Percentiles rank a stretch among this genome's conserved stretches.
Evolutionary conservation across 2,329 filamentous ascomycete species (phyloP).

Genomic region (Xylariaceae sp.): DNA sequence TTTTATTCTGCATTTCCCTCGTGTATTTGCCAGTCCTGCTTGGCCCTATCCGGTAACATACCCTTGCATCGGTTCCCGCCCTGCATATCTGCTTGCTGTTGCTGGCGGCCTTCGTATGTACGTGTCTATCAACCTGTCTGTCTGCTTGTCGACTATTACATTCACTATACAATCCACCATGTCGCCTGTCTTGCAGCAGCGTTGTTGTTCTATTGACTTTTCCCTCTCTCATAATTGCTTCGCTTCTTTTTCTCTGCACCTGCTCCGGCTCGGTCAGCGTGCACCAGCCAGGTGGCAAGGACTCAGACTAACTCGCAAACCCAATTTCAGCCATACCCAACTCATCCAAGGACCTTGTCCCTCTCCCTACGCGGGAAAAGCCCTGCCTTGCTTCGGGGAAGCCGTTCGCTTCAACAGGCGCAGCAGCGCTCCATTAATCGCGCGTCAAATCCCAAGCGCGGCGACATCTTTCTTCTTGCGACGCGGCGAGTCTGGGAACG

Average conservation of each 20-base stretch:
- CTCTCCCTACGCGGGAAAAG: slow-evolving; percentile 14
- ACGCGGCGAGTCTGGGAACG: neutral
- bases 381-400: slow-evolving; percentile 16
- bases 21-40: neutral
- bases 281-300: slow-evolving; percentile 1
- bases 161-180: slow-evolving; percentile 3
- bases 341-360: slow-evolving; percentile 8
- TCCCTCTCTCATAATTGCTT: slow-evolving; percentile 4
- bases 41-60: slow-evolving; percentile 10
- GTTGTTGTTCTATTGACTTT: slow-evolving; percentile 5
- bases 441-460: slow-evolving; percentile 41
- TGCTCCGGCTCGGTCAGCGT: neutral
- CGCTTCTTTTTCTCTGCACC: slow-evolving; percentile 2
- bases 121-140: neutral
- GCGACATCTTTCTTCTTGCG: neutral
- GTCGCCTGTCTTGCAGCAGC: slow-evolving; percentile 13
- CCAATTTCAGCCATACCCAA: slow-evolving; percentile 1
- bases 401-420: slow-evolving; percentile 36
- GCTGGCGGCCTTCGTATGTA: slow-evolving; percentile 21
- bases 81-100: slow-evolving; percentile 19
- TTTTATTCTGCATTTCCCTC: slow-evolving; percentile 5
- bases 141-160: slow-evolving; percentile 19
- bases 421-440: slow-evolving; percentile 38
- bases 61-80: slow-evolving; percentile 26
- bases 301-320: slow-evolving; percentile 3